A percentile compares a stretch with the other conserved stretches of the same genome.
Conservation (phyloP, 768 basidiomycete species). For the Pulveroboletus sp. region DNA sequence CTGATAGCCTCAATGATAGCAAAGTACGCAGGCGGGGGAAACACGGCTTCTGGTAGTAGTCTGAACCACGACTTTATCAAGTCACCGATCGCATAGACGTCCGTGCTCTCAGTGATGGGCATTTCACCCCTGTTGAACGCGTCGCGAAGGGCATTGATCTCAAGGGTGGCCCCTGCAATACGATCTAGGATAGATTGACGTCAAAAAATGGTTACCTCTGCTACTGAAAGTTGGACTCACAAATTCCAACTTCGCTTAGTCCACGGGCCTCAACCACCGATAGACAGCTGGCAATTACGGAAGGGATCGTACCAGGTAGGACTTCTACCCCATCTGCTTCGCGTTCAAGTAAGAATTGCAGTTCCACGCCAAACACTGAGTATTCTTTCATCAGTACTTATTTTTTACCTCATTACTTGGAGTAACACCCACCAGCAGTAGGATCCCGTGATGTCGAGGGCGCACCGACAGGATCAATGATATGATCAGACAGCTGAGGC, state of each 20-base stretch:
- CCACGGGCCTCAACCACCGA: constrained; percentile 71
- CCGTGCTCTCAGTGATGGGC: constrained; percentile 56
- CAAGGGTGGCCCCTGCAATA: constrained; percentile 70
- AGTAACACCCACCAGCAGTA: constrained; percentile 54
- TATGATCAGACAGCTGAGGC: constrained; percentile 68
- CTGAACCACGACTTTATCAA: constrained; percentile 86
- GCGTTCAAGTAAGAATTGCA: constrained; percentile 63
- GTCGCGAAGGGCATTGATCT: constrained; percentile 66
- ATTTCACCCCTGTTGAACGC: constrained; percentile 71
- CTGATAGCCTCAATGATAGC: constrained; percentile 69
- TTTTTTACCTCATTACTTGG: background rate
- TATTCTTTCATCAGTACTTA: constrained; percentile 4
- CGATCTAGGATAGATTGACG: constrained; percentile 50
- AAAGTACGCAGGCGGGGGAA: constrained; percentile 65
- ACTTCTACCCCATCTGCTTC: constrained; percentile 52
- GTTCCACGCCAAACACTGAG: constrained; percentile 72
- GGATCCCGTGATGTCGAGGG: constrained; percentile 60
- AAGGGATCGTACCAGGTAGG: constrained; percentile 57
- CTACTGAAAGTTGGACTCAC: constrained; percentile 40
- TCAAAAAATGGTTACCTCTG: background rate
- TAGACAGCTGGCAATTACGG: constrained; percentile 61
- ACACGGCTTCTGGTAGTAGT: constrained; percentile 72
- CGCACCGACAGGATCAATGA: constrained; percentile 52
- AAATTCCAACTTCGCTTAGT: constrained; percentile 78
- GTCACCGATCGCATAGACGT: constrained; percentile 82